Evolutionary conservation across 1,284 basidiomycete species (phyloP).

Genomic region (Neolentinus lepideus): DNA sequence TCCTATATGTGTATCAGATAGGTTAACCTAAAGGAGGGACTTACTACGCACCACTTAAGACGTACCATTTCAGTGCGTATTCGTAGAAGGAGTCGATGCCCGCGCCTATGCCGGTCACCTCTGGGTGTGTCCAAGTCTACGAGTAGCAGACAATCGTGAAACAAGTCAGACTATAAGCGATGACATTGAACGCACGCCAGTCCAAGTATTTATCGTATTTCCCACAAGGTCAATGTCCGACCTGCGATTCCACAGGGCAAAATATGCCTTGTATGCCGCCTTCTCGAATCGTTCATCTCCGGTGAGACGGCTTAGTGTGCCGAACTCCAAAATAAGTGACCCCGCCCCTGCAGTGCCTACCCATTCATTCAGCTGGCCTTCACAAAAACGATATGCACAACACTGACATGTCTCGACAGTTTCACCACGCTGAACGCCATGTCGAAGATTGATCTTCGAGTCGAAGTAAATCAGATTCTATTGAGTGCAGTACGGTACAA

Average conservation of each 20-base stretch:
- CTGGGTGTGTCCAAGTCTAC: conserved; percentile 66
- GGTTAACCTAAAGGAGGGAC: not conserved
- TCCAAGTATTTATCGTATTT: conserved; percentile 79
- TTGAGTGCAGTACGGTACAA: conserved; percentile 4
- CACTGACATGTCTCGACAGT: conserved; percentile 71
- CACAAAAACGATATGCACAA: conserved; percentile 1
- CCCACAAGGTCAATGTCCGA: conserved; percentile 79
- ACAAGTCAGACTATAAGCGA: conserved; percentile 4
- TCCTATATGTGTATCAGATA: conserved; percentile 35
- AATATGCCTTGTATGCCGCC: conserved; percentile 78
- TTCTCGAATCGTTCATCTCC: conserved; percentile 85
- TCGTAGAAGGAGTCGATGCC: conserved; percentile 94
- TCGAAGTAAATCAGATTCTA: conserved; percentile 7
- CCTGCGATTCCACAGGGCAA: conserved; percentile 87
- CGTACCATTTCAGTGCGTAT: conserved; percentile 86
- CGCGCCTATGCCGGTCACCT: conserved; percentile 79
- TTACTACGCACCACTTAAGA: conserved; percentile 66
- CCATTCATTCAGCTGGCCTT: not conserved
- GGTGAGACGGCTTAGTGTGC: conserved; percentile 82
- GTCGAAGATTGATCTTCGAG: conserved; percentile 64
- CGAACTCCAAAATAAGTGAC: conserved; percentile 87
- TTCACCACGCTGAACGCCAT: conserved; percentile 63
- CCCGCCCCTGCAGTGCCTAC: conserved; percentile 87
- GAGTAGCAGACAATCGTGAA: conserved; percentile 2
- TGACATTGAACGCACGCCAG: conserved; percentile 48